Conservation (phyloP, 192 early-diverging fungal species). For the Umbelopsis sp. region DNA sequence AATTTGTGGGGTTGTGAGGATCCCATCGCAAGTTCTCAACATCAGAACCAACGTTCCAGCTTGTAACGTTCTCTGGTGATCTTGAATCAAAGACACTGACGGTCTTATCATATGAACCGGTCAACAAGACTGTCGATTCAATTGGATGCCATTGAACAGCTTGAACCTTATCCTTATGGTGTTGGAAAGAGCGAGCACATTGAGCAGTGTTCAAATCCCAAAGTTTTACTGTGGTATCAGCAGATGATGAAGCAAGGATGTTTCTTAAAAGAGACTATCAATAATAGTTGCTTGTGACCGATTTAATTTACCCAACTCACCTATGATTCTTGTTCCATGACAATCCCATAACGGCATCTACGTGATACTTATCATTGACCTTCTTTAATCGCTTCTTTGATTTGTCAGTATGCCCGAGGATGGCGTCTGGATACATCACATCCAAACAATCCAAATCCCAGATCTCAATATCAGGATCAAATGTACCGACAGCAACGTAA, state of each 20-base stretch:
- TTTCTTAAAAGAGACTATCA: slow-evolving; percentile 40
- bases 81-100: slow-evolving; percentile 91
- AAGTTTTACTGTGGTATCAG: slow-evolving; percentile 96
- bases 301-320: slow-evolving; percentile 1
- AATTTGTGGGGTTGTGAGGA: slow-evolving; percentile 76
- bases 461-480: slow-evolving; percentile 98
- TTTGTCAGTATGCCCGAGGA: slow-evolving; percentile 75
- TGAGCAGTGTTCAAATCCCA: slow-evolving; percentile 87
- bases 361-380: slow-evolving; percentile 81
- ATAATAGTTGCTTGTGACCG: not conserved
- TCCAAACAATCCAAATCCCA: slow-evolving; percentile 97
- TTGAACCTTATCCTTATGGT: slow-evolving; percentile 92
- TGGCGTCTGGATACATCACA: slow-evolving; percentile 86
- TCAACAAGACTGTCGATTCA: slow-evolving; percentile 84
- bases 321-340: slow-evolving; percentile 86
- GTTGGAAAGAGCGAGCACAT: slow-evolving; percentile 77
- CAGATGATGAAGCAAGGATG: slow-evolving; percentile 88
- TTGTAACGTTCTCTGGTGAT: slow-evolving; percentile 69
- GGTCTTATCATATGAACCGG: slow-evolving; percentile 91
- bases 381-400: slow-evolving; percentile 57
- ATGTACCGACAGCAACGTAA: slow-evolving; percentile 96
- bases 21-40: slow-evolving; percentile 95
- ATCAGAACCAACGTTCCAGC: slow-evolving; percentile 79
- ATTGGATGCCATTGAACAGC: slow-evolving; percentile 89
- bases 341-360: slow-evolving; percentile 93